Evolutionary conservation across 306 rosid species (phyloP).

Genomic region (Benincasa hispida): DNA sequence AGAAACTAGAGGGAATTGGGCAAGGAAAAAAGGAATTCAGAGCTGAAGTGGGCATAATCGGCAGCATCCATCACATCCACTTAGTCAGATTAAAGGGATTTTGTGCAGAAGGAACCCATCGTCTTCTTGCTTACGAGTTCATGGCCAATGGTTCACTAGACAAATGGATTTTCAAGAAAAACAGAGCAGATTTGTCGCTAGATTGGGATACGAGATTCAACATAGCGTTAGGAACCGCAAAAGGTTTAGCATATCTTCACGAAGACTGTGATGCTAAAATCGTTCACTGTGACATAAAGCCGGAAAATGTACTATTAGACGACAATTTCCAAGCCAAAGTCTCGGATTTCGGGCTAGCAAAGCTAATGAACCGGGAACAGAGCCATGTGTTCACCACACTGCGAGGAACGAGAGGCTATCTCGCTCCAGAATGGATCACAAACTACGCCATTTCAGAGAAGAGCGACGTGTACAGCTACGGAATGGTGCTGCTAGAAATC

Average conservation of each 20-base stretch:
- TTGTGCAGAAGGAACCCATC: slow-evolving; percentile 71
- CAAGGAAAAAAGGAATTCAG: slow-evolving; percentile 94
- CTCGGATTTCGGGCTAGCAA: slow-evolving; percentile 83
- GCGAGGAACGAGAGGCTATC: slow-evolving; percentile 84
- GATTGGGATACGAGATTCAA: slow-evolving; percentile 72
- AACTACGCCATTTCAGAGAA: slow-evolving; percentile 92
- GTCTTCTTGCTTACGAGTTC: slow-evolving; percentile 82
- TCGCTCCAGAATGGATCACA: slow-evolving; percentile 96
- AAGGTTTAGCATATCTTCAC: slow-evolving; percentile 79
- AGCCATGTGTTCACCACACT: slow-evolving; percentile 87
- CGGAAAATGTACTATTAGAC: slow-evolving; percentile 83
- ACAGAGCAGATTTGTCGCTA: slow-evolving; percentile 30
- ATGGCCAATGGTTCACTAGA: slow-evolving; percentile 85
- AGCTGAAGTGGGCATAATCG: slow-evolving; percentile 93
- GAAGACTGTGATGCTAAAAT: slow-evolving; percentile 88
- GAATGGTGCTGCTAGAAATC: slow-evolving; percentile 75
- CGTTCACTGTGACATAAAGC: slow-evolving; percentile 88
- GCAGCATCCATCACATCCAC: slow-evolving; percentile 87
- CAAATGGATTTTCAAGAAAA: slow-evolving; percentile 69
- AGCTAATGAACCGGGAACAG: slow-evolving; percentile 79
- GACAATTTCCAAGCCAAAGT: slow-evolving; percentile 63
- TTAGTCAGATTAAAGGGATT: slow-evolving; percentile 68
- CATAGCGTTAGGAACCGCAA: slow-evolving; percentile 84
- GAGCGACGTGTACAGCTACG: slow-evolving; percentile 84
- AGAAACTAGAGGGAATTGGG: slow-evolving; percentile 78